A percentile compares a stretch with the other conserved stretches of the same genome.
These are phyloP conservation scores for Citrus hindsii DNA, from an alignment of 345 rosid genomes.

Conservation along the genomic window DNA sequence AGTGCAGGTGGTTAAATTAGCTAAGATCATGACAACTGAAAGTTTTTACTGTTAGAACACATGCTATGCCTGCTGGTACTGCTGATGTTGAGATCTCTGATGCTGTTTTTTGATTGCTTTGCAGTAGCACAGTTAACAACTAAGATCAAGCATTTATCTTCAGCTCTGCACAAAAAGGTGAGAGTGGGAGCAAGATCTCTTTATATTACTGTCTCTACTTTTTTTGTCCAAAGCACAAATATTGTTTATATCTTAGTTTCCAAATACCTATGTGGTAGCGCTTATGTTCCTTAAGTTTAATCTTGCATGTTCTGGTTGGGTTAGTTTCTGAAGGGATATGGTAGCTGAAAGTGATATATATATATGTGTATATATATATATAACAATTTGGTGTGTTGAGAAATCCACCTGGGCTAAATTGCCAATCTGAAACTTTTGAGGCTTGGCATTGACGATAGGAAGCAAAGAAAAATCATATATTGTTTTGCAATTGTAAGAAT, in stretches of 20 bases:
- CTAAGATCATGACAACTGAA: neutral
- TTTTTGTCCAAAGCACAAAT: neutral
- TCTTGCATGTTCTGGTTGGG: neutral
- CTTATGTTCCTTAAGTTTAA: neutral
- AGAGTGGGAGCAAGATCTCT: constrained; percentile 7
- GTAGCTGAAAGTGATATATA: neutral
- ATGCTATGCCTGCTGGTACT: neutral
- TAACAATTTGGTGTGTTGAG: neutral
- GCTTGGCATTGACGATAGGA: neutral
- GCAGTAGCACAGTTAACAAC: constrained; percentile 93
- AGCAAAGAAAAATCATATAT: neutral
- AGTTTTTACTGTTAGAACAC: neutral
- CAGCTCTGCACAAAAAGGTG: constrained; percentile 83
- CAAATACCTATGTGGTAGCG: neutral
- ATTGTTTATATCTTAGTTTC: neutral
- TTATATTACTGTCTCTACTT: neutral
- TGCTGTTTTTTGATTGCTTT: constrained; percentile 21
- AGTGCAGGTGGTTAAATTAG: neutral
- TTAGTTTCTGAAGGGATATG: neutral
- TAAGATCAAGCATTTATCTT: constrained; percentile 86
- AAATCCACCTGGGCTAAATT: neutral
- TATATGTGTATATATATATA: too few relatives aligned
- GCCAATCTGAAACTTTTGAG: neutral
- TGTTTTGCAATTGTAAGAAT: neutral
- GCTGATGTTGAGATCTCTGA: constrained; percentile 3